Evolutionary conservation across 2,329 filamentous ascomycete species (phyloP).

Genomic region (Didymella pomorum): DNA sequence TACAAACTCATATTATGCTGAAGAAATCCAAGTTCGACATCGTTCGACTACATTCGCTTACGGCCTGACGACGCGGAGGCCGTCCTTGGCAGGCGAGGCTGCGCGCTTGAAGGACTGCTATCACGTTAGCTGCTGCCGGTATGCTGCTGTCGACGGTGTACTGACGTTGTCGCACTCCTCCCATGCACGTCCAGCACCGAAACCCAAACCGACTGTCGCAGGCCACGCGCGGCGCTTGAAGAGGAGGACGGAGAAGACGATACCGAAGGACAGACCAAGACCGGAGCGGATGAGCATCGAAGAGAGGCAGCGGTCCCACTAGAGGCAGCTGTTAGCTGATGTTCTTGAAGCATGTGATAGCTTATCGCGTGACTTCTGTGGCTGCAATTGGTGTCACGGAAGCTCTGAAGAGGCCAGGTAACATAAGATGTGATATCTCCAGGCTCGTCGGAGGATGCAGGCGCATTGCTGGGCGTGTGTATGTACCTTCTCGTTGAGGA

Average conservation of each 20-base stretch:
- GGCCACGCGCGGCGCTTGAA: conserved; percentile 99
- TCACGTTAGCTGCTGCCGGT: neutral
- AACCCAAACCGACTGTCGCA: conserved; percentile 91
- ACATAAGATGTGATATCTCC: neutral
- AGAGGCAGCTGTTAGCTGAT: conserved; percentile 32
- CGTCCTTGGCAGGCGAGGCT: conserved; percentile 57
- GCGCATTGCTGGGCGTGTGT: conserved; percentile 4
- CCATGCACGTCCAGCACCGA: conserved; percentile 95
- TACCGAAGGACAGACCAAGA: conserved; percentile 94
- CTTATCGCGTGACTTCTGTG: conserved; percentile 24
- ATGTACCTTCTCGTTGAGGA: conserved; percentile 97
- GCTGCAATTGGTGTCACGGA: conserved; percentile 9
- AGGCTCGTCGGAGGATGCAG: neutral
- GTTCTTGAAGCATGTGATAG: conserved; percentile 13
- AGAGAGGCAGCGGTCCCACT: conserved; percentile 99
- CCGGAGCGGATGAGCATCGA: conserved; percentile 96
- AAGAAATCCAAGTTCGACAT: conserved; percentile 16
- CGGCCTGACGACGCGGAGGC: conserved; percentile 58
- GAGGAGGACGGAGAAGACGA: conserved; percentile 97
- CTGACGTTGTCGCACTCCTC: conserved; percentile 90
- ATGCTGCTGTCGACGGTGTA: conserved; percentile 17
- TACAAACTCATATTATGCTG: conserved; percentile 29
- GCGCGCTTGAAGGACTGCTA: conserved; percentile 62
- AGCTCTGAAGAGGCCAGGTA: neutral
- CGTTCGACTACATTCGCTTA: conserved; percentile 28